Base-by-base conservation (phyloP, 2,329 filamentous ascomycete species). In the Aspergillus sclerotialis region DNA sequence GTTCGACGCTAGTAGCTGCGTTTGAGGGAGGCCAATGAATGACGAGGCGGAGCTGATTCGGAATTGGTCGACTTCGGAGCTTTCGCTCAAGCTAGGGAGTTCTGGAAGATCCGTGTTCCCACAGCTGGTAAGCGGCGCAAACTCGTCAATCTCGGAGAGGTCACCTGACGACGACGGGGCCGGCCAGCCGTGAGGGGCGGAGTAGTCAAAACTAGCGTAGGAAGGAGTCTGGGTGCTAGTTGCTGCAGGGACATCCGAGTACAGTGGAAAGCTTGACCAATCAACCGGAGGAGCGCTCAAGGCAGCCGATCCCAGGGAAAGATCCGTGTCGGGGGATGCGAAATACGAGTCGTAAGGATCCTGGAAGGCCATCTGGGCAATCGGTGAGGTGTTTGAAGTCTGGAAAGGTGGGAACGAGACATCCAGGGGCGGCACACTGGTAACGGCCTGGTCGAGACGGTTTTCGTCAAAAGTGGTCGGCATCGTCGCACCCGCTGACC, bases 81-180 rank as follows among this genome's bases (percentile, higher is more conserved):
- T 47, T 42, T 68, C 63, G 39, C 63, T 66, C 27, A 57, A 50
- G 37, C 62, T 66, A 49, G 56, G 58, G 19, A 60, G 45, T 32
- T 66, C 60, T 31, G 60, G 56, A 33, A 60, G 44, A 39, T 63
- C 53, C 43, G 49, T 47, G 23, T 46, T 42, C 14, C 47, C 53
- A 18, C 60, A 38, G 14, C 47, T 54, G 11, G 53, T 55, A 31
- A 60, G 50, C 6, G 56, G 50, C 11, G 53, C 52, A 33, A 59
- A 65, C 28, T 71, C 68, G 18, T 69, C 68, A 9, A 61, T 56
- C 42, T 71, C 68, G 3, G 68, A 70, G 13, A 64, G 53, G 30
- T 70, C 67, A n/a, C 65, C 67, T 4, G 67, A 70, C 3, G 68
- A 70, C 7, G 67, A 68, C 8, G 60, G 64, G 2, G 64, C 55